phyloP scores from a whole-genome alignment of 2,329 filamentous ascomycete species.

The Simplicillium sp. region DNA sequence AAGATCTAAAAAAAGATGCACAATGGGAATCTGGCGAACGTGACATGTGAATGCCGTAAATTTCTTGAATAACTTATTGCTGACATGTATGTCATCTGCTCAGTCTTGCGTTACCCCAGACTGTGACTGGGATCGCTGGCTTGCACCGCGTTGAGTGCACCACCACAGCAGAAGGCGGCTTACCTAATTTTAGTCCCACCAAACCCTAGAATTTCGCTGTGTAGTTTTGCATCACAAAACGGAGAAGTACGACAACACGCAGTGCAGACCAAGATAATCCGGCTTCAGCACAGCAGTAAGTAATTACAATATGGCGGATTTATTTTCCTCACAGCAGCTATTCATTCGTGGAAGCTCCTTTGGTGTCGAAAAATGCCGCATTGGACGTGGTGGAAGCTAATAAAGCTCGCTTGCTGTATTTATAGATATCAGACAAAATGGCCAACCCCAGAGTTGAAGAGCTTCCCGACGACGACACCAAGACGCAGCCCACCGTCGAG shows the following conservation, averaged over 20 bases:
- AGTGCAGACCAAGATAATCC: conserved; percentile 20
- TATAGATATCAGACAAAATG: conserved; percentile 54
- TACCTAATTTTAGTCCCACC: conserved; percentile 31
- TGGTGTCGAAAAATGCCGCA: not conserved
- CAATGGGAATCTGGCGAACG: not conserved
- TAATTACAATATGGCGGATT: conserved; percentile 10
- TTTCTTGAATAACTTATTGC: not conserved
- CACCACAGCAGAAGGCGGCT: conserved; percentile 16
- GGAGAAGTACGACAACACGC: conserved; percentile 18
- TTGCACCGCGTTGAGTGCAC: not conserved
- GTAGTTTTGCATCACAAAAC: conserved; percentile 30
- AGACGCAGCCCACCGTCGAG: conserved; percentile 64
- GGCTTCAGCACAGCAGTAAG: conserved; percentile 27
- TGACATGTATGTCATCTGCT: conserved; percentile 1
- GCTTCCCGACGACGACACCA: conserved; percentile 81
- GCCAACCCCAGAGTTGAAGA: conserved; percentile 97
- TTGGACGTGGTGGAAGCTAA: not conserved
- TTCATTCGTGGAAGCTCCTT: not conserved
- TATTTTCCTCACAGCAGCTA: conserved; percentile 3
- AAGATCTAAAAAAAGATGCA: conserved; percentile 13
- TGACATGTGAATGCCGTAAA: not conserved
- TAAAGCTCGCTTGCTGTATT: not conserved
- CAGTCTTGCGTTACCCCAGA: conserved; percentile 6
- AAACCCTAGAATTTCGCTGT: conserved; percentile 37
- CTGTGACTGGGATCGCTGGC: conserved; percentile 6